Conservation (phyloP, 148 eudicot genomes). For the Vaccinium macrocarpon region DNA sequence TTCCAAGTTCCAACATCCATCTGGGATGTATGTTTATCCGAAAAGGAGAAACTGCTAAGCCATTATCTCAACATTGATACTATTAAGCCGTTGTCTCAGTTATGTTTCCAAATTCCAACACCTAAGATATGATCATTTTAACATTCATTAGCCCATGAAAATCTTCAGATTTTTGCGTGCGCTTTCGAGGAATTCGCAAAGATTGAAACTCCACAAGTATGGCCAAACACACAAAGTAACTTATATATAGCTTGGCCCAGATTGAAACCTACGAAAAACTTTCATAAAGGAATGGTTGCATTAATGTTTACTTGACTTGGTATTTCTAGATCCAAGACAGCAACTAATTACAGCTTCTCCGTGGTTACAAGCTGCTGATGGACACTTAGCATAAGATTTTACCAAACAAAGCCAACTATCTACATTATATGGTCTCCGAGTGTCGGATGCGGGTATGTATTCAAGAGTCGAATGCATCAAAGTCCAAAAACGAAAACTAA, state of each 20-base stretch:
- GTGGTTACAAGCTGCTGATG: not conserved
- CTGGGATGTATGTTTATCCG: no score
- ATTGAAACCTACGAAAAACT: not conserved
- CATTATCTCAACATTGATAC: no score
- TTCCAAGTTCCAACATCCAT: no score
- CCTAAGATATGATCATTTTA: no score
- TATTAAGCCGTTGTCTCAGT: no score
- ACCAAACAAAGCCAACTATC: not conserved
- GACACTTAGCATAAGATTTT: not conserved
- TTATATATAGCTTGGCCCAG: not conserved
- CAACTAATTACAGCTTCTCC: not conserved
- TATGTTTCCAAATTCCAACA: no score
- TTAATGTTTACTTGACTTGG: not conserved
- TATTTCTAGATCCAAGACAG: not conserved
- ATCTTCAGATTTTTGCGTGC: not conserved
- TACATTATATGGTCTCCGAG: not conserved
- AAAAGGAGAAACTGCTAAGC: no score
- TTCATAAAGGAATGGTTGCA: not conserved
- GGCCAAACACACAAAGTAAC: not conserved
- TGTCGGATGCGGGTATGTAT: not conserved
- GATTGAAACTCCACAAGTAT: not conserved
- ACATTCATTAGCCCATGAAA: not conserved
- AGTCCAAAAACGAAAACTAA: not conserved
- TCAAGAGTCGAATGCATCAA: not conserved
- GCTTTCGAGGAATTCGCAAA: not conserved